These are phyloP conservation scores for Fusarium solani-melongenae DNA, from an alignment of 2,329 filamentous ascomycete species.

Conservation along the genomic window DNA sequence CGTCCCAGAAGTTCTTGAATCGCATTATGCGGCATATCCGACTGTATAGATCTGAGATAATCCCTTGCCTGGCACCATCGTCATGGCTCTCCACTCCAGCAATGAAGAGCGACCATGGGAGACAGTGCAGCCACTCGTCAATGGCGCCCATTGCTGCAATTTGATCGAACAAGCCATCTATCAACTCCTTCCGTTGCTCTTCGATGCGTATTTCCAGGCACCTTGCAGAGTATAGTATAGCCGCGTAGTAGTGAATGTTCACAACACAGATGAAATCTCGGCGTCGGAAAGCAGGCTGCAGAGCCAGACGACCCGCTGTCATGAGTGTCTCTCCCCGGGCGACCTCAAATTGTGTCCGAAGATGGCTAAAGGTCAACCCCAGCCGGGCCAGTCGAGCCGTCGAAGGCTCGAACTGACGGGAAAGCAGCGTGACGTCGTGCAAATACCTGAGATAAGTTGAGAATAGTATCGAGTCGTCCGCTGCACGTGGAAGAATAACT, in stretches of 20 bases:
- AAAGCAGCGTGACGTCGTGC: constrained; percentile 15
- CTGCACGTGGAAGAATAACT: constrained; percentile 4
- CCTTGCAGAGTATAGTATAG: constrained; percentile 3
- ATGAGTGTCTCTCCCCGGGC: constrained; percentile 15
- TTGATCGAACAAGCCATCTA: constrained; percentile 3
- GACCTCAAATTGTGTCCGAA: constrained; percentile 11
- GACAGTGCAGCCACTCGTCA: constrained; percentile 5
- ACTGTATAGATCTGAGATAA: background rate
- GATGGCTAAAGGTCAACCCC: background rate
- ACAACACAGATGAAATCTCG: constrained; percentile 12
- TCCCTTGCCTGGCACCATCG: background rate
- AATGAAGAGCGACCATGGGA: constrained; percentile 14
- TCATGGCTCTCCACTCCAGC: constrained; percentile 6
- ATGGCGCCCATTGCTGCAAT: constrained; percentile 2
- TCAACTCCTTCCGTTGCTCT: background rate
- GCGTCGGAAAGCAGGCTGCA: background rate
- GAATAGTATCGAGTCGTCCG: constrained; percentile 5
- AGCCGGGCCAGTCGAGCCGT: background rate
- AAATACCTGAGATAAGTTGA: constrained; percentile 4
- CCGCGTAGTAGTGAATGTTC: constrained; percentile 14
- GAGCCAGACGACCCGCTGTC: background rate
- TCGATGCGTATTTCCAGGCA: background rate
- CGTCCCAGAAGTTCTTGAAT: constrained; percentile 13
- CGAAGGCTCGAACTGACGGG: background rate
- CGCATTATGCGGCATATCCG: constrained; percentile 4